Percentiles rank a stretch among this genome's conserved stretches.
Conservation (phyloP, 78 protist genomes). For the Dictyostelium citrinum region DNA sequence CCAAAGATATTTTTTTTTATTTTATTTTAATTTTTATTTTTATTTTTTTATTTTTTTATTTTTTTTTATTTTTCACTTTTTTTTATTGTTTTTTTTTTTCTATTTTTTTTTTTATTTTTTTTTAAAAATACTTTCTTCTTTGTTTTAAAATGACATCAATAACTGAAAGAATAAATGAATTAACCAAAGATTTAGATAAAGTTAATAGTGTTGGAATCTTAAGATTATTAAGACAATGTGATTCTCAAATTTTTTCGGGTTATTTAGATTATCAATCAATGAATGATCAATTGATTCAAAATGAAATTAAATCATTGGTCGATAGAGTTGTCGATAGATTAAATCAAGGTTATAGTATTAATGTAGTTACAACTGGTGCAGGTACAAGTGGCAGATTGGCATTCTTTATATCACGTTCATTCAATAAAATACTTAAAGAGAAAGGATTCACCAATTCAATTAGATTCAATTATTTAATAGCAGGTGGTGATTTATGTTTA, state of each 20-base stretch:
- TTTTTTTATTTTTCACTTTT: neutral
- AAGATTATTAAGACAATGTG: slow-evolving; percentile 58
- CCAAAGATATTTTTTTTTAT: too few relatives aligned
- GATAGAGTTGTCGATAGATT: neutral
- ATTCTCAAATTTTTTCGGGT: slow-evolving; percentile 72
- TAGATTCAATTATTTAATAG: slow-evolving; percentile 75
- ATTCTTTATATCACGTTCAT: slow-evolving; percentile 38
- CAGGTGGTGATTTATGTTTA: slow-evolving; percentile 91
- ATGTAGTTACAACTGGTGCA: slow-evolving; percentile 35
- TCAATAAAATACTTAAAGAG: neutral
- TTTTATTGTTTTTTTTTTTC: neutral
- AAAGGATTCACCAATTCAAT: neutral
- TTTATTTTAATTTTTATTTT: too few relatives aligned
- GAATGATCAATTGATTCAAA: neutral
- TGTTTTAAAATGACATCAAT: slow-evolving; percentile 4
- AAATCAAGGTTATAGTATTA: neutral
- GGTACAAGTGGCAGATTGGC: slow-evolving; percentile 92
- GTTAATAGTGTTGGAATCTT: slow-evolving; percentile 20
- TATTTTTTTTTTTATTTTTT: neutral
- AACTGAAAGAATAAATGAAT: slow-evolving; percentile 55
- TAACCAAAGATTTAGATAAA: slow-evolving; percentile 42
- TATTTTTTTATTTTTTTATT: neutral
- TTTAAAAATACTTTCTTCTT: neutral
- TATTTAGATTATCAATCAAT: slow-evolving; percentile 13
- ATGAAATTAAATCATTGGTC: neutral